Base-by-base conservation (phyloP, 345 rosid species). In the Reutealis trisperma region DNA sequence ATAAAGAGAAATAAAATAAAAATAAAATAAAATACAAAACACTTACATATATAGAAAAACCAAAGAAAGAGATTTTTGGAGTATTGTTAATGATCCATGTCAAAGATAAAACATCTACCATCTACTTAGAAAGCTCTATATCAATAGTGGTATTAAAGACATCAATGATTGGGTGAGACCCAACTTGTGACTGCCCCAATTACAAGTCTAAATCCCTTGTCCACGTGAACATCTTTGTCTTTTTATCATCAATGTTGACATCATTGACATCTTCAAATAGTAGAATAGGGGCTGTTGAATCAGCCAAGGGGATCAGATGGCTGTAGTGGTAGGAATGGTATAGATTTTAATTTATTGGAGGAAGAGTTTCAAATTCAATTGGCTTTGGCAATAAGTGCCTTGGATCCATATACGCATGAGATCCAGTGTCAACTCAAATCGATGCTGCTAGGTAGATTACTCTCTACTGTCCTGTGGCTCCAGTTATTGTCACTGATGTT, bases 51-150 rank as follows among this genome's bases (percentile, higher is more conserved):
- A 51, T 11, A 51, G 55, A 14, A 62, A 75, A 81, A 74, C 75
- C 57, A 72, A 16, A 78, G 49, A 70, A 11, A 71, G 18, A 76
- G 15, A 21, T 62, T 47, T 15, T 22, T 19, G 21, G 78, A 77
- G 76, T 80, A 58, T 77, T 75, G 88, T 89, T 89, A 84, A 90
- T 92, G 97, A 89, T 89, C 90, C 80, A 94, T 94, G 98, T 85
- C 97, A 85, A 94, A 87, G 87, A 87, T 94, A 97, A 94, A 91
- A 88, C n/a, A n/a, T n/a, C n/a, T n/a, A n/a, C n/a, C 94, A 93
- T 88, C 88, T 94, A 69, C 89, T 93, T 3, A 84, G 92, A 79
- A 94, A 94, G 77, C 93, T 94, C 75, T 97, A 94, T 89, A 93
- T 94, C 88, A 94, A 96, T 42, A 87, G 93, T 54, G 93, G 91